A percentile compares a stretch with the other conserved stretches of the same genome.
These are phyloP conservation scores for Fistulina hepatica DNA, from an alignment of 1,284 basidiomycete genomes.

Conservation along the genomic window DNA sequence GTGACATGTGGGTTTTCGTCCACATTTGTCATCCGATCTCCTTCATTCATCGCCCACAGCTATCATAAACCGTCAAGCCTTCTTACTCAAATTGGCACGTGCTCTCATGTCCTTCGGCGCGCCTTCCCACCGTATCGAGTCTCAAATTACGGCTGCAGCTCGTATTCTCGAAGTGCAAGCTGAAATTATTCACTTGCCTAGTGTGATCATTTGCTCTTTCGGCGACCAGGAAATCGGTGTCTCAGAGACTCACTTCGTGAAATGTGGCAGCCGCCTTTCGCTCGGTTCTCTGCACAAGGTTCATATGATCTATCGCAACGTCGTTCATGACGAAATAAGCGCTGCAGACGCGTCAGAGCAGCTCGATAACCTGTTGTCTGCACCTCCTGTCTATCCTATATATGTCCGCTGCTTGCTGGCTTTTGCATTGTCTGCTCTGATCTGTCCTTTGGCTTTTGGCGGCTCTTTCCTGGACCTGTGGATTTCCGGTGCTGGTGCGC, in stretches of 20 bases:
- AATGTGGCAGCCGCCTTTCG: conserved; percentile 60
- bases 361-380: conserved; percentile 31
- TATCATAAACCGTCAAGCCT: conserved; percentile 61
- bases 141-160: conserved; percentile 71
- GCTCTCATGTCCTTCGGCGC: conserved; percentile 76
- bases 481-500: conserved; percentile 59
- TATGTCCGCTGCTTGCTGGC: conserved; percentile 54
- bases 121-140: conserved; percentile 80
- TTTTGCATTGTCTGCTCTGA: conserved; percentile 60
- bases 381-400: conserved; percentile 49
- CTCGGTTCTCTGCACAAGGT: conserved; percentile 70
- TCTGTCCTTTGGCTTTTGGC: conserved; percentile 76
- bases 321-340: conserved; percentile 78
- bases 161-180: conserved; percentile 76
- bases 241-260: conserved; percentile 76
- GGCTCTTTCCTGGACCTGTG: conserved; percentile 79
- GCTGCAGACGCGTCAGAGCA: conserved; percentile 53
- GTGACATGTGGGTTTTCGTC: conserved; percentile 40
- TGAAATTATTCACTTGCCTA: conserved; percentile 72
- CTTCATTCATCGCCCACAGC: conserved; percentile 29
- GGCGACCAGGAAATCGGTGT: conserved; percentile 68
- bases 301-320: conserved; percentile 64
- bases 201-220: conserved; percentile 75
- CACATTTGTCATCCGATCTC: conserved; percentile 2
- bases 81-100: conserved; percentile 72